Base-by-base conservation (phyloP, 805 yeast genomes). In the Metschnikowia colocasiae region DNA sequence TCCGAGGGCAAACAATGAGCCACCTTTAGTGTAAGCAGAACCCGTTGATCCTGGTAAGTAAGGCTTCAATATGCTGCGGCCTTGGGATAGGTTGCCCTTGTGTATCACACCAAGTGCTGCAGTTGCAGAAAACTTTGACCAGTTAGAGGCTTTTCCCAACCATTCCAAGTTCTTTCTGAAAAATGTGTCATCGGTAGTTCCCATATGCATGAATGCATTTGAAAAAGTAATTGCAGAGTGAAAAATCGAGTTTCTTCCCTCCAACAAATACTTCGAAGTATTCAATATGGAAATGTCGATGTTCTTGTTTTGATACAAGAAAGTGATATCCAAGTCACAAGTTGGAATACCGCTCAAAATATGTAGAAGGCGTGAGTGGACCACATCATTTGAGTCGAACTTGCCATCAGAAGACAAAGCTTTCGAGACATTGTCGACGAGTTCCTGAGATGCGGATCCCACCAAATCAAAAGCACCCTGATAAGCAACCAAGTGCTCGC, bases 31-130 rank as follows among this genome's bases (percentile, higher is more conserved):
- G 66, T 89, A 94, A 43, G 88, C 83, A 19, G 95, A 83, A 13
- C 89, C 84, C 9, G 85, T 75, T 7, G 75, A 64, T 3, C 92
- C 92, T 33, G 98, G 97, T 51, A 94, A 76, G 62, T 94, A 94
- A 18, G 98, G 98, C 55, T 85, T 84, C 63, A 94, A 78, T 43
- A 92, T 81, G 54, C 83, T 80, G 62, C 83, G 82, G 45, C 98
- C 99, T 63, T 90, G 96, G 0, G 95, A 80, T 48, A 94, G 75
- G 65, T 92, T 92, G 45, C 99, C 98, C 61, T 85, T 87, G 65
- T 94, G 98, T 56, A 94, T 91, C 26, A 92, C 98, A 63, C 99
- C 99, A 51, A 94, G 73, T 12, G 98, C 97, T 7, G 98, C 98
- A 12, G 98, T 92, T 2, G 98, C 97, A 0, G 96, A 83, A 65